phyloP scores from a whole-genome alignment of 176 grass and related monocot genomes.

The Aegilops bicornis region DNA sequence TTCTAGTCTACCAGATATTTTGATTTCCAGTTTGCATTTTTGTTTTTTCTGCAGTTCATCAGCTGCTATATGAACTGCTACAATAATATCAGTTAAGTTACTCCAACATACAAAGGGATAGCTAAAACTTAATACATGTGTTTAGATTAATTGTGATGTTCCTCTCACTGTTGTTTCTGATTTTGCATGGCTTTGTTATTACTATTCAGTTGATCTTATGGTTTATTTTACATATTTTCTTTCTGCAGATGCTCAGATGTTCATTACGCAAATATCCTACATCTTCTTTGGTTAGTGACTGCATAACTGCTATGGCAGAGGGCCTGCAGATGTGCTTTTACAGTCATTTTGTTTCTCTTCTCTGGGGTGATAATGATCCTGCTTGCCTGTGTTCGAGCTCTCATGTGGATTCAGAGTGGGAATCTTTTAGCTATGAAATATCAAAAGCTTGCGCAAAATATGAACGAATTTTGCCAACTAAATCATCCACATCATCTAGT shows the following conservation, averaged over 20 bases:
- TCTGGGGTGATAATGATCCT: conserved; percentile 76
- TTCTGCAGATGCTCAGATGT: conserved; percentile 79
- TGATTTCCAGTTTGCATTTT: background rate
- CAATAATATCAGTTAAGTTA: background rate
- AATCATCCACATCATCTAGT: conserved; percentile 19
- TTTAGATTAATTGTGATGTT: background rate
- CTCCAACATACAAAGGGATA: background rate
- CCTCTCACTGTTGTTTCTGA: background rate
- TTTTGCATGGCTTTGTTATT: conserved; percentile 8
- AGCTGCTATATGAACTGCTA: background rate
- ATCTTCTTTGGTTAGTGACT: conserved; percentile 83
- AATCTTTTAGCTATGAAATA: conserved; percentile 70
- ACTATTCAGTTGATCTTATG: conserved; percentile 32
- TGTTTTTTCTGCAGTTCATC: background rate
- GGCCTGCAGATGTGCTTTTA: conserved; percentile 71
- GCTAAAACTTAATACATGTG: background rate
- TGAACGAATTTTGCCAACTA: conserved; percentile 41
- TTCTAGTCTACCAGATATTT: background rate
- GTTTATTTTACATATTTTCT: conserved; percentile 29
- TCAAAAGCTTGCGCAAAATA: conserved; percentile 61
- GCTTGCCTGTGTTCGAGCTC: conserved; percentile 51
- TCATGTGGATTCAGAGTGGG: conserved; percentile 77
- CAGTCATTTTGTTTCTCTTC: conserved; percentile 71
- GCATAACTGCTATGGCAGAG: conserved; percentile 86
- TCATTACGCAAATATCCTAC: conserved; percentile 64